Conservation (phyloP, 2,329 filamentous ascomycete genomes). For the Phialophora expanda region DNA sequence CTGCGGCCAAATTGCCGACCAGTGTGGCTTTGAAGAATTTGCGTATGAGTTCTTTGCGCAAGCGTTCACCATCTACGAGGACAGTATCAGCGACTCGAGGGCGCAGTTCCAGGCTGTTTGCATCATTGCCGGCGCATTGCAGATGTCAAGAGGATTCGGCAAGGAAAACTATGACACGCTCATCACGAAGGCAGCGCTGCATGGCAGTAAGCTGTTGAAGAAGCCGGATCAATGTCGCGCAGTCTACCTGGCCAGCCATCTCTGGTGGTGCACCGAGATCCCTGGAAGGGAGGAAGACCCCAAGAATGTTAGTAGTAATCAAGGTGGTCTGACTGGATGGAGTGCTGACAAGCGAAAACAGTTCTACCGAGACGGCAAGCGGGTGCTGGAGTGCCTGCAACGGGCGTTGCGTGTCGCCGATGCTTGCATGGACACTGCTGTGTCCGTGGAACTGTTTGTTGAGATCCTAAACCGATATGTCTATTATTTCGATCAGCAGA, state of each 20-base stretch:
- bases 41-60: conserved; percentile 98
- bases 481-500: conserved; percentile 99
- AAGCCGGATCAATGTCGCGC: conserved; percentile 98
- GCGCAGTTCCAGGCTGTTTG: conserved; percentile 98
- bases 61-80: conserved; percentile 97
- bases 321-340: background rate
- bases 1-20: conserved; percentile 90
- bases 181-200: conserved; percentile 95
- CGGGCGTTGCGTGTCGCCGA: conserved; percentile 94
- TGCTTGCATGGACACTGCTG: conserved; percentile 97
- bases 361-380: conserved; percentile 97
- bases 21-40: conserved; percentile 90
- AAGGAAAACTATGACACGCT: conserved; percentile 98
- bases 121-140: conserved; percentile 85
- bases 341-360: conserved; percentile 47
- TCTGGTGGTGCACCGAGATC: conserved; percentile 96
- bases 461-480: conserved; percentile 98
- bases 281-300: conserved; percentile 79
- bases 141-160: conserved; percentile 86
- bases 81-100: conserved; percentile 91
- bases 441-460: conserved; percentile 96
- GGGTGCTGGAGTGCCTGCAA: conserved; percentile 94
- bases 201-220: conserved; percentile 94
- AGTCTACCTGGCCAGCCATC: conserved; percentile 92
- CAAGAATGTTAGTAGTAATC: conserved; percentile 66